These are phyloP conservation scores for Cutaneotrichosporon sp. DNA, from an alignment of 1,284 basidiomycete species.

Conservation along the genomic window DNA sequence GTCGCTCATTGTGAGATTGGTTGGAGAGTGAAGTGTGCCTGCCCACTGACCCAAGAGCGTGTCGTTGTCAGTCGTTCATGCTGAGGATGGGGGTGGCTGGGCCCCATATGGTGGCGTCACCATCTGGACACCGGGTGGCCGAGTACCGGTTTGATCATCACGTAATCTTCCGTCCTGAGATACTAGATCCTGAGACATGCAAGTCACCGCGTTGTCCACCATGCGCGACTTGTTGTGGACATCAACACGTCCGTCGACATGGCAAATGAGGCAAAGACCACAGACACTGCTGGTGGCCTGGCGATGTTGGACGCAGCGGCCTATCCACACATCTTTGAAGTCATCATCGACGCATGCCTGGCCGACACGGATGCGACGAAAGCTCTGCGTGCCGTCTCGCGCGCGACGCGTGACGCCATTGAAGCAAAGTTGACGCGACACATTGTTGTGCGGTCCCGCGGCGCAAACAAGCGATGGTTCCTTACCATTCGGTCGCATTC, in stretches of 20 bases:
- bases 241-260: neutral
- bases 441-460: neutral
- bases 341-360: neutral
- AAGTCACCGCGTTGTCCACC: neutral
- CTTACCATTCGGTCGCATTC: neutral
- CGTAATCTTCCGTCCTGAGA: no score
- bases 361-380: neutral
- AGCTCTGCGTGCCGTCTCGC: neutral
- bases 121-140: no score
- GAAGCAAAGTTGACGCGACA: slow-evolving; percentile 3
- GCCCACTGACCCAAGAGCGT: no score
- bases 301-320: neutral
- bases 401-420: neutral
- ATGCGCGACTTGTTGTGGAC: neutral
- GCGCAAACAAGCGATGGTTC: neutral
- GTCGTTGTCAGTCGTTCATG: neutral
- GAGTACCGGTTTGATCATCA: no score
- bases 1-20: slow-evolving; percentile 3
- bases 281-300: neutral
- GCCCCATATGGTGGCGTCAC: neutral
- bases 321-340: slow-evolving; percentile 11
- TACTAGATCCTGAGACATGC: no score
- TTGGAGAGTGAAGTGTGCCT: neutral
- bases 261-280: neutral
- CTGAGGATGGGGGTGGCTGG: neutral